Evolutionary conservation across 2,329 filamentous ascomycete genomes (phyloP).

Genomic region (Macrophomina phaseolina): DNA sequence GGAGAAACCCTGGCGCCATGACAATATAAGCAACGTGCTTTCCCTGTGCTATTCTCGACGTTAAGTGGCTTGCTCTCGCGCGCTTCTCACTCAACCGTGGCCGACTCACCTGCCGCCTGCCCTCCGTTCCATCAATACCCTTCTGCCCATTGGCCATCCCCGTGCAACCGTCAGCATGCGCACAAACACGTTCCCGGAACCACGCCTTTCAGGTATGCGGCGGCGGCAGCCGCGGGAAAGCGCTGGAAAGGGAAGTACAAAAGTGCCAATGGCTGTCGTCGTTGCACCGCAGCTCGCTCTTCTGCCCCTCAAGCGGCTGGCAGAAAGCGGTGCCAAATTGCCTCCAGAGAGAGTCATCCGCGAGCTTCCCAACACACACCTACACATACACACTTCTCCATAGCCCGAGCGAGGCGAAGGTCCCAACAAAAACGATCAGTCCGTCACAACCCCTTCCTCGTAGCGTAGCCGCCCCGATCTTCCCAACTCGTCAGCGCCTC

Average conservation of each 20-base stretch:
- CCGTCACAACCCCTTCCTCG: no score
- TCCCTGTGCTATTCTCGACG: slow-evolving; percentile 1
- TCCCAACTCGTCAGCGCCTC: not conserved
- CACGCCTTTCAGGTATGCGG: not conserved
- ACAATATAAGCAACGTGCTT: slow-evolving; percentile 25
- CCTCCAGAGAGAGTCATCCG: no score
- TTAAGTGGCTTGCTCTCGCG: not conserved
- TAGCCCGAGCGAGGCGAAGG: no score
- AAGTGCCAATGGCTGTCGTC: not conserved
- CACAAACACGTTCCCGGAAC: slow-evolving; percentile 19
- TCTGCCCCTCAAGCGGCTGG: not conserved
- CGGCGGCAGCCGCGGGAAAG: not conserved
- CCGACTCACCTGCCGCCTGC: not conserved
- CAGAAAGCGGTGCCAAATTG: not conserved
- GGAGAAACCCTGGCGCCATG: slow-evolving; percentile 12
- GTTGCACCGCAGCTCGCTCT: slow-evolving; percentile 3
- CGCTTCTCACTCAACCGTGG: not conserved
- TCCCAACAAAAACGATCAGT: not conserved
- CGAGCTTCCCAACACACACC: no score
- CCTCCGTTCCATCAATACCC: not conserved
- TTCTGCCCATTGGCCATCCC: not conserved
- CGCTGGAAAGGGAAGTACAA: not conserved
- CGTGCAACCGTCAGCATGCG: slow-evolving; percentile 22
- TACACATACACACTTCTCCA: no score
- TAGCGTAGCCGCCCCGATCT: not conserved